Base-by-base conservation (phyloP, 805 yeast genomes). In the Zygosaccharomyces kombuchaensis region DNA sequence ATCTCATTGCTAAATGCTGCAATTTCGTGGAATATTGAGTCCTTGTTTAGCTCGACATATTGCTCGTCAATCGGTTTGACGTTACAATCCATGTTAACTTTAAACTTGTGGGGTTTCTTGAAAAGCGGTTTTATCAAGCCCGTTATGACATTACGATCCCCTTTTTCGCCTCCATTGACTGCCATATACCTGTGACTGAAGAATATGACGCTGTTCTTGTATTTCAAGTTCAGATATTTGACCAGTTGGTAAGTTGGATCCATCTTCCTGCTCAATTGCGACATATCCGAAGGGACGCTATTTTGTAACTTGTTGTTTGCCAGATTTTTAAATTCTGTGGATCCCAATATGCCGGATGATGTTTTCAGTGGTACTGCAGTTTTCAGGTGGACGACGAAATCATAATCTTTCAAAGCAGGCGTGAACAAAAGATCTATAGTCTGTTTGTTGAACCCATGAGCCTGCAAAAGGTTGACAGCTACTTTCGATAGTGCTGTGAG, bases 401-500 rank as follows among this genome's bases (percentile, higher is more conserved):
- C 96, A 63, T 83, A 93, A 66, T 91, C 98, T 47, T 76, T 74
- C 44, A 85, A 69, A 0, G 95, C 88, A 1, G 98, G 90, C 0
- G 85, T 80, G 66, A 90, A 93, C 35, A 88, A 65, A 35, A 78
- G 61, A 36, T 74, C 76, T 27, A 84, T 58, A 2, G 75, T 73
- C 42, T 69, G 67, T 34, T 64, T 56, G 41, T 54, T 63, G 13
- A 71, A 36, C 2, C 81, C 82, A 43, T 73, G 73, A 0, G 66
- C 65, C 43, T 72, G 72, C 16, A 82, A 63, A 45, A 84, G 61
- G 14, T 75, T 73, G 34, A 78, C 66, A 0, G 91, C 90, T 23
- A 84, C 90, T 52, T 87, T 78, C 1, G 96, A 78, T 49, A 93
- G 74, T 0, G 95, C 90, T 0, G 98, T 91, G 50, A 91, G 69